These are phyloP conservation scores for Geoglossum cookeanum DNA, from an alignment of 2,329 filamentous ascomycete genomes.

Conservation along the genomic window DNA sequence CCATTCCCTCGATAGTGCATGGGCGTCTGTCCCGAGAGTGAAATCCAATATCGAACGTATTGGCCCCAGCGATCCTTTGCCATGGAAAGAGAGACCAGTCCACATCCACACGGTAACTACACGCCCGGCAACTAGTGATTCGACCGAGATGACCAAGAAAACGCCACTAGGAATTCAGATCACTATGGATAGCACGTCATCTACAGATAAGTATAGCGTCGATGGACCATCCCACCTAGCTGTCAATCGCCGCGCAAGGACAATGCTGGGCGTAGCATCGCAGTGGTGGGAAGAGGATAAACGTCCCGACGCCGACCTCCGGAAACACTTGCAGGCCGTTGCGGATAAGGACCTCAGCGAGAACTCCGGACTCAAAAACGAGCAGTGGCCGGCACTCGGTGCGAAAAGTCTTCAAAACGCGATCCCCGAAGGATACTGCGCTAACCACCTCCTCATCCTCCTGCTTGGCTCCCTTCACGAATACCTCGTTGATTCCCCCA, in stretches of 20 bases:
- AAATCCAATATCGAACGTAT: conserved; percentile 2
- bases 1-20: background rate
- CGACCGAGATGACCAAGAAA: background rate
- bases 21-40: background rate
- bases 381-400: background rate
- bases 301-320: conserved; percentile 2
- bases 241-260: background rate
- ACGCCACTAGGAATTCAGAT: background rate
- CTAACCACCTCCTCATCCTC: conserved; percentile 18
- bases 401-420: background rate
- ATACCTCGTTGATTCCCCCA: conserved; percentile 20
- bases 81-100: conserved; percentile 8
- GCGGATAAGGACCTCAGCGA: background rate
- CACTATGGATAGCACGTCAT: background rate
- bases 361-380: background rate
- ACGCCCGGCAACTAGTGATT: background rate
- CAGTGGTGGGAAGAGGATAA: conserved; percentile 5
- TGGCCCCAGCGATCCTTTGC: conserved; percentile 6
- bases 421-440: background rate
- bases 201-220: background rate
- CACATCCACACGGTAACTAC: conserved; percentile 6
- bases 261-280: conserved; percentile 1
- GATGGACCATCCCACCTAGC: background rate
- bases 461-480: conserved; percentile 24
- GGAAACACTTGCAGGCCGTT: background rate